phyloP scores from a whole-genome alignment of 2,329 filamentous ascomycete genomes.

The Bertia moriformis region DNA sequence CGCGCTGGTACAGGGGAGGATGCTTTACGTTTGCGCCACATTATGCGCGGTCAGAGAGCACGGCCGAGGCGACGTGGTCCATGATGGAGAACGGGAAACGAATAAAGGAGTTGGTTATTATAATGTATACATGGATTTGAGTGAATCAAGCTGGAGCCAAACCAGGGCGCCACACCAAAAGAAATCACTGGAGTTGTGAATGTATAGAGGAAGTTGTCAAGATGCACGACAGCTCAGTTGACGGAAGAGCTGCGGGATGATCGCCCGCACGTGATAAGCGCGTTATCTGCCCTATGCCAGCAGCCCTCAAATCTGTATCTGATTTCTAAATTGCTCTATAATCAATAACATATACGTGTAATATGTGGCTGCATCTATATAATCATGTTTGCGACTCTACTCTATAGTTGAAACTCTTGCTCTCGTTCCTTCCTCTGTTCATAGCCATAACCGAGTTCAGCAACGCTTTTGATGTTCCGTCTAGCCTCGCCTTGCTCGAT shows the following conservation, averaged over 20 bases:
- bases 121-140: no score
- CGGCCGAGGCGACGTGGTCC: constrained; percentile 5
- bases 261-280: constrained; percentile 14
- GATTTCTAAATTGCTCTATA: no score
- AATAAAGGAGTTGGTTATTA: no score
- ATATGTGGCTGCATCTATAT: no score
- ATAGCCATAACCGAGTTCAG: constrained; percentile 36
- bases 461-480: constrained; percentile 23
- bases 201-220: no score
- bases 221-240: no score
- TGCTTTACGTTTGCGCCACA: constrained; percentile 9
- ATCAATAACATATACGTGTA: no score
- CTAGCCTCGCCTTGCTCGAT: constrained; percentile 29
- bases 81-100: constrained; percentile 6
- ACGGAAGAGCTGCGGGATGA: constrained; percentile 11
- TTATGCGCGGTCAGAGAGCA: constrained; percentile 10
- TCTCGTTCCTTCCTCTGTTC: constrained; percentile 10
- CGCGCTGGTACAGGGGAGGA: constrained; percentile 6
- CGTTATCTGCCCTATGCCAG: constrained; percentile 3
- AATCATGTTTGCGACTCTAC: no score
- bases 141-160: no score
- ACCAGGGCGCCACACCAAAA: no score
- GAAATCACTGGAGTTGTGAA: no score
- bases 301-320: constrained; percentile 5
- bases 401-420: no score